These are phyloP conservation scores for Claviceps citrina DNA, from an alignment of 2,329 filamentous ascomycete genomes.

Conservation along the genomic window DNA sequence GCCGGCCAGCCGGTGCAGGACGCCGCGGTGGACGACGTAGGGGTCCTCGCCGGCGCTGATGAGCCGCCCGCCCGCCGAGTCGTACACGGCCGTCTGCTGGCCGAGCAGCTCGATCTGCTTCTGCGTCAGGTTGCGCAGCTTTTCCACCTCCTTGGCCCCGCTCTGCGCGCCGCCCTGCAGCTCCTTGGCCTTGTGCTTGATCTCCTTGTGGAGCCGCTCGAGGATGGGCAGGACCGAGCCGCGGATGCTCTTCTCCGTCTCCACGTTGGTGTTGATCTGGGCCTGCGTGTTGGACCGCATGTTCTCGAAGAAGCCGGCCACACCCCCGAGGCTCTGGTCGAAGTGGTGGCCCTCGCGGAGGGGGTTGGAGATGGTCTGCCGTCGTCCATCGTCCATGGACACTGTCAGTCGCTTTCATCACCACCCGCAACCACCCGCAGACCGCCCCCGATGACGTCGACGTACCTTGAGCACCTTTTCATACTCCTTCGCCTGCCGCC, in stretches of 20 bases:
- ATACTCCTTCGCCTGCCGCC: constrained; percentile 79
- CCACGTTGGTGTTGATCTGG: constrained; percentile 73
- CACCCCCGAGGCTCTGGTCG: constrained; percentile 71
- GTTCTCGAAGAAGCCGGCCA: constrained; percentile 87
- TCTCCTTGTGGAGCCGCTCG: constrained; percentile 82
- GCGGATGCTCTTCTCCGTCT: constrained; percentile 84
- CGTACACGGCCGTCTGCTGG: constrained; percentile 66
- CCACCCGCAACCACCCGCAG: no score
- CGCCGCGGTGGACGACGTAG: constrained; percentile 69
- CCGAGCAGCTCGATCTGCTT: constrained; percentile 93
- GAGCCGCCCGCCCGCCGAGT: constrained; percentile 58
- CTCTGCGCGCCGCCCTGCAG: constrained; percentile 67
- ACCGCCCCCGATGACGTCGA: no score
- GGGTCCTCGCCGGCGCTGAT: constrained; percentile 66
- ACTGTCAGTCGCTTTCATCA: no score
- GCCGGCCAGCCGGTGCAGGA: constrained; percentile 71
- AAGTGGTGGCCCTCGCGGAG: constrained; percentile 87
- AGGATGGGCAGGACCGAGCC: constrained; percentile 74
- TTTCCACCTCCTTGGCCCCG: constrained; percentile 79
- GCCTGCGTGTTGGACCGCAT: constrained; percentile 85
- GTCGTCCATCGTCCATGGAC: no score
- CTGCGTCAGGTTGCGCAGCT: constrained; percentile 70
- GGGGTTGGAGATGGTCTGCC: constrained; percentile 68
- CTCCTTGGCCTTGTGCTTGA: constrained; percentile 93
- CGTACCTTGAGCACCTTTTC: constrained; percentile 74